Conservation (phyloP, 352 stramenopile genomes). For the Phytopythium sindhum region DNA sequence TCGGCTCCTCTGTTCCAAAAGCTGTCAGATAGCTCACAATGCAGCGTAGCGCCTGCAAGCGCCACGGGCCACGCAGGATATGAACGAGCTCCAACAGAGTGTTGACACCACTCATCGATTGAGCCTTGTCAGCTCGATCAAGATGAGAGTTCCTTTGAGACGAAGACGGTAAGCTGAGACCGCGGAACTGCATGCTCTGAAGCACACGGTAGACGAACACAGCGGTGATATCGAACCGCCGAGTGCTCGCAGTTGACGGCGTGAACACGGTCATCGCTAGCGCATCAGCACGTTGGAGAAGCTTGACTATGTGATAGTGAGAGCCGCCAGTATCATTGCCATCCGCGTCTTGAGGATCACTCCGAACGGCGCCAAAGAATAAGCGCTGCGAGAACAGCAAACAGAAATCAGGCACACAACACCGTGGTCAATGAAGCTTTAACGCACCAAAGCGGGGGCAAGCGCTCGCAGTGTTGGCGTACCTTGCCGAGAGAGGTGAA, state of each 20-base stretch:
- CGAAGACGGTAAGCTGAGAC: slow-evolving; percentile 16
- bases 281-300: slow-evolving; percentile 28
- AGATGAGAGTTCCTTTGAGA: slow-evolving; percentile 1
- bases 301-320: slow-evolving; percentile 17
- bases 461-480: not conserved
- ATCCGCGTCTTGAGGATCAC: not conserved
- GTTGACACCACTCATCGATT: not conserved
- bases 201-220: slow-evolving; percentile 38
- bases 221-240: slow-evolving; percentile 34
- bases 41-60: slow-evolving; percentile 19
- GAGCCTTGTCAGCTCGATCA: not conserved
- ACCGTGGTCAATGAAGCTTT: not conserved
- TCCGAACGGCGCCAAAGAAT: slow-evolving; percentile 29
- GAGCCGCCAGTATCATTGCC: not conserved
- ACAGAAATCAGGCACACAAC: not conserved
- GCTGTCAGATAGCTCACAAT: slow-evolving; percentile 37
- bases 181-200: slow-evolving; percentile 26
- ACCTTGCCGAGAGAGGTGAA: slow-evolving; percentile 48
- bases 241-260: slow-evolving; percentile 19
- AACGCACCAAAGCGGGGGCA: not conserved
- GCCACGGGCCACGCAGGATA: slow-evolving; percentile 16
- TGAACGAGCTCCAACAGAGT: slow-evolving; percentile 8
- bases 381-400: slow-evolving; percentile 21
- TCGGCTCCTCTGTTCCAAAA: slow-evolving; percentile 23
- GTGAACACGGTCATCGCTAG: slow-evolving; percentile 44